phyloP scores from a whole-genome alignment of 352 stramenopile genomes.

The Plasmopara viticola region DNA sequence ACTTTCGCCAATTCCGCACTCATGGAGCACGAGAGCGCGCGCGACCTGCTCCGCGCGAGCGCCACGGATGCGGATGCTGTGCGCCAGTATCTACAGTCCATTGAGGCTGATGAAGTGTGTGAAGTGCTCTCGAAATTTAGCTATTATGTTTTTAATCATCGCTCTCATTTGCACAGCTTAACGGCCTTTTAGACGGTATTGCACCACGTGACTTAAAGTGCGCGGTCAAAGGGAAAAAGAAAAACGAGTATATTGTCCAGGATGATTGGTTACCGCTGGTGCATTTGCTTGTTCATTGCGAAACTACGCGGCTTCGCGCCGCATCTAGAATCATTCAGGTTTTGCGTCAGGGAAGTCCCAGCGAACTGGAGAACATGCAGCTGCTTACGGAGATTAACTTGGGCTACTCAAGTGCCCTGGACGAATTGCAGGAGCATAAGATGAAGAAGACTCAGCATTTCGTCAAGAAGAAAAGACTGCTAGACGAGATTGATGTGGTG shows the following conservation, averaged over 20 bases:
- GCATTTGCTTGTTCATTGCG: constrained; percentile 49
- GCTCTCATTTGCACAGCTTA: constrained; percentile 27
- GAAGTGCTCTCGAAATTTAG: background rate
- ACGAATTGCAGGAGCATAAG: constrained; percentile 22
- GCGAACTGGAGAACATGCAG: constrained; percentile 66
- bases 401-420: constrained; percentile 45
- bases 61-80: constrained; percentile 55
- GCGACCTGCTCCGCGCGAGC: constrained; percentile 55
- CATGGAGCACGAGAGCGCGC: constrained; percentile 34
- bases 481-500: constrained; percentile 44
- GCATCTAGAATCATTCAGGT: constrained; percentile 52
- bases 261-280: constrained; percentile 63
- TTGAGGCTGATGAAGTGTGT: constrained; percentile 55
- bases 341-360: constrained; percentile 44
- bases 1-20: constrained; percentile 4
- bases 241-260: constrained; percentile 18
- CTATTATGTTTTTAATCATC: background rate
- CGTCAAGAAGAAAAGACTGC: constrained; percentile 19
- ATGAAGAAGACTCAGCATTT: constrained; percentile 3
- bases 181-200: constrained; percentile 55
- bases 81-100: constrained; percentile 47
- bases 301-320: constrained; percentile 44
- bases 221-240: constrained; percentile 26
- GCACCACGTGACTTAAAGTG: constrained; percentile 28
- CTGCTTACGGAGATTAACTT: constrained; percentile 72